Percentiles rank a stretch among this genome's conserved stretches.
phyloP scores from a whole-genome alignment of 768 basidiomycete genomes.

The Trametes elegans region DNA sequence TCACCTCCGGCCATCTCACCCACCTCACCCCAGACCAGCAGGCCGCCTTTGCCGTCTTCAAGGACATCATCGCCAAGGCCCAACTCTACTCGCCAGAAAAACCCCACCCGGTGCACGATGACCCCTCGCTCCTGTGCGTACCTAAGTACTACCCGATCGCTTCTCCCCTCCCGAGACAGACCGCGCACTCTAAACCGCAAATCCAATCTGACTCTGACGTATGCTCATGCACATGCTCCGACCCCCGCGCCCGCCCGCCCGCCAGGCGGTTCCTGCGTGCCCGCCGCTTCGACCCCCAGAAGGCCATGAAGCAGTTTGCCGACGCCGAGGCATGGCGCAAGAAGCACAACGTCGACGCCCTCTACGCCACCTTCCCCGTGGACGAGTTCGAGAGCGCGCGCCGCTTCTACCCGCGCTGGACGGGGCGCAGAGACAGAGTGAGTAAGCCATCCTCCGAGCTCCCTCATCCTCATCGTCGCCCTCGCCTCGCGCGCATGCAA shows the following conservation, averaged over 20 bases:
- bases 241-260: too few species aligned
- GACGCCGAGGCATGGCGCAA: slow-evolving; percentile 68
- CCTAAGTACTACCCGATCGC: too few species aligned
- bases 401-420: slow-evolving; percentile 79
- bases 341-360: slow-evolving; percentile 55
- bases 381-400: slow-evolving; percentile 60
- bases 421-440: slow-evolving; percentile 75
- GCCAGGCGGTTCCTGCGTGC: slow-evolving; percentile 82
- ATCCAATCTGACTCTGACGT: background rate
- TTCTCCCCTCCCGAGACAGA: slow-evolving; percentile 16
- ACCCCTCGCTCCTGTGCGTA: slow-evolving; percentile 47
- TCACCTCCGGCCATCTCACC: slow-evolving; percentile 50
- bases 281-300: slow-evolving; percentile 57
- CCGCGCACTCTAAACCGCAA: background rate
- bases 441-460: background rate
- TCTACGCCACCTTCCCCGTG: slow-evolving; percentile 57
- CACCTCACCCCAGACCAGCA: slow-evolving; percentile 52
- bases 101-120: slow-evolving; percentile 44
- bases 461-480: background rate
- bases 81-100: slow-evolving; percentile 48
- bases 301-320: slow-evolving; percentile 70
- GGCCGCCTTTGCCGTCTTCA: slow-evolving; percentile 51
- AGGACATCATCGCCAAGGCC: slow-evolving; percentile 44
- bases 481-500: background rate
- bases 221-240: too few species aligned